A percentile compares a stretch with the other conserved stretches of the same genome.
phyloP scores from a whole-genome alignment of 2,329 filamentous ascomycete genomes.

The Aspergillus viridinutans region DNA sequence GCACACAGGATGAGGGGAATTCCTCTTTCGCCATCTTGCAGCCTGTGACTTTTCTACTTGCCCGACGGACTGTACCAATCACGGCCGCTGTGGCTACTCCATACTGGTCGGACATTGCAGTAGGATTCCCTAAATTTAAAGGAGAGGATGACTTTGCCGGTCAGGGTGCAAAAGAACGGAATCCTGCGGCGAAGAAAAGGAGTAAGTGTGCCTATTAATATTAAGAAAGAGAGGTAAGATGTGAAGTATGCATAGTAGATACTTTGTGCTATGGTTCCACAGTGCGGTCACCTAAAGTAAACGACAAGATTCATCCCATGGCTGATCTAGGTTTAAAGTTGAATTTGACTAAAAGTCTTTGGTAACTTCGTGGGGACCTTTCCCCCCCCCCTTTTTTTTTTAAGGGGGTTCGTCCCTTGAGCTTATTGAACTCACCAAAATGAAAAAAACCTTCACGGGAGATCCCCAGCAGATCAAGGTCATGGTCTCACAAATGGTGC shows the following conservation, averaged over 20 bases:
- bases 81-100: background rate
- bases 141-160: background rate
- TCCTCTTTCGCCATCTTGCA: background rate
- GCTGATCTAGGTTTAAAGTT: slow-evolving; percentile 15
- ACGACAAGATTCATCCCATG: background rate
- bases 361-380: slow-evolving; percentile 15
- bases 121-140: background rate
- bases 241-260: background rate
- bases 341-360: slow-evolving; percentile 16
- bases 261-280: background rate
- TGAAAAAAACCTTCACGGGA: slow-evolving; percentile 30
- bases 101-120: background rate
- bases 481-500: background rate
- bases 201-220: background rate
- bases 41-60: background rate
- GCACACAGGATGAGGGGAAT: background rate
- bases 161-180: background rate
- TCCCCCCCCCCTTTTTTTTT: slow-evolving; percentile 4
- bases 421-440: slow-evolving; percentile 8
- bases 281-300: background rate
- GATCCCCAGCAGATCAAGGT: slow-evolving; percentile 34
- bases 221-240: background rate
- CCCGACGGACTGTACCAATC: slow-evolving; percentile 1
- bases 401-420: slow-evolving; percentile 23
- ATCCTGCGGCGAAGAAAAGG: background rate